Conservation (phyloP, 305 asterid genomes). For the Ilex paraguariensis region DNA sequence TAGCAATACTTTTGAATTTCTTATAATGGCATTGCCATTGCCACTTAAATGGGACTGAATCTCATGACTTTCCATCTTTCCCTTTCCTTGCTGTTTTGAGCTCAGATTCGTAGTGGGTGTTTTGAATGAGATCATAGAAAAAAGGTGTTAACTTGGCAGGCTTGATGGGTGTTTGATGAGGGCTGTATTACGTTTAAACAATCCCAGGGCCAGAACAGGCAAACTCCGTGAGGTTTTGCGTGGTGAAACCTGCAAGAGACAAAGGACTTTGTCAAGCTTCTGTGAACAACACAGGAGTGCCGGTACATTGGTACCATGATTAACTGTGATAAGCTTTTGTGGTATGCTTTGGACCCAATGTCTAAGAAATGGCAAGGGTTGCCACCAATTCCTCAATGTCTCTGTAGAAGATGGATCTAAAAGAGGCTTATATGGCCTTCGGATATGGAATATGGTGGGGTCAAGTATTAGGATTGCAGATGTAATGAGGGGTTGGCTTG, state of each 20-base stretch:
- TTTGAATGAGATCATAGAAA: no score
- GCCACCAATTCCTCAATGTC: conserved; percentile 61
- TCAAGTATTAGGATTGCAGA: conserved; percentile 50
- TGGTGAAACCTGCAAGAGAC: conserved; percentile 65
- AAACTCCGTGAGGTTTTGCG: conserved; percentile 38
- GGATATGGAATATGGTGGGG: conserved; percentile 56
- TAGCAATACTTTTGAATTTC: no score
- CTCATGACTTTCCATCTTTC: no score
- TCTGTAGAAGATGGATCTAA: conserved; percentile 37
- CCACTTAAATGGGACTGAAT: no score
- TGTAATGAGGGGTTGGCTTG: conserved; percentile 60
- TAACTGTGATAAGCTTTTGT: conserved; percentile 50
- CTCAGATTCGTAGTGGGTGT: no score
- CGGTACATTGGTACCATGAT: conserved; percentile 65
- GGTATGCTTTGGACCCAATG: conserved; percentile 73
- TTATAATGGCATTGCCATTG: no score
- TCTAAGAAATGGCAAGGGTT: conserved; percentile 62
- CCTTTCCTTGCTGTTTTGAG: no score
- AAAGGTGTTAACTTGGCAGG: no score
- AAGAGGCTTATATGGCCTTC: conserved; percentile 40
- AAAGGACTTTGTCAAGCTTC: conserved; percentile 40
- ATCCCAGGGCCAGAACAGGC: conserved; percentile 29
- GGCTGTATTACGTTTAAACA: conserved; percentile 47
- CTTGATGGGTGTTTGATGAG: conserved; percentile 38
- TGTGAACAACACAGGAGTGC: conserved; percentile 67